These are phyloP conservation scores for Lasiodiplodia hormozganensis DNA, from an alignment of 2,329 filamentous ascomycete species.

Conservation along the genomic window DNA sequence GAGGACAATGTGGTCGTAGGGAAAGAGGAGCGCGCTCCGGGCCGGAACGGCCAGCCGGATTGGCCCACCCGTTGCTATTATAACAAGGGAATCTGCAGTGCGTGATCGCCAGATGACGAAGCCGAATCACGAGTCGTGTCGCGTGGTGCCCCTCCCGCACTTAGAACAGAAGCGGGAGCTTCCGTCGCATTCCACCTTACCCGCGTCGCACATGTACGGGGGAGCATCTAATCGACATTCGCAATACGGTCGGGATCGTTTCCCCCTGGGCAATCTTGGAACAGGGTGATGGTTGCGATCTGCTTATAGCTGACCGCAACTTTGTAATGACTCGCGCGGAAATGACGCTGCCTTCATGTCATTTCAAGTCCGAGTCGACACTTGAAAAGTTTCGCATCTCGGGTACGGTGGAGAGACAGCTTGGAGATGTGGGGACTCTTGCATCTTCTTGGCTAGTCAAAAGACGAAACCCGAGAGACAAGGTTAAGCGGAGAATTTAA, in stretches of 20 bases:
- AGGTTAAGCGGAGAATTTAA: no score
- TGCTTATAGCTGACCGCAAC: conserved; percentile 20
- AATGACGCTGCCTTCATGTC: not conserved
- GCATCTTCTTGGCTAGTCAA: no score
- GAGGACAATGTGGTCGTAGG: not conserved
- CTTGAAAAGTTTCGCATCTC: no score
- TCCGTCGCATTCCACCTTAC: not conserved
- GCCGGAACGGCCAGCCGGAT: conserved; percentile 5
- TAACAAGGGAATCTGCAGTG: not conserved
- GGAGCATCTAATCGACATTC: conserved; percentile 34
- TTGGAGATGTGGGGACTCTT: no score
- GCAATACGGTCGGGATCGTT: not conserved
- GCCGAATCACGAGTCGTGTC: conserved; percentile 3
- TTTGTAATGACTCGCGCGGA: conserved; percentile 13
- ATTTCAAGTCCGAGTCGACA: no score
- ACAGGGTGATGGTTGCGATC: not conserved
- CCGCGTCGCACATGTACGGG: not conserved
- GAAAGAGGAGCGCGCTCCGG: not conserved
- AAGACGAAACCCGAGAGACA: no score
- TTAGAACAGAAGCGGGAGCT: not conserved
- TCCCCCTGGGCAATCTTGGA: conserved; percentile 1
- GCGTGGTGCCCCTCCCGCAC: not conserved
- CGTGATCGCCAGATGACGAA: conserved; percentile 1
- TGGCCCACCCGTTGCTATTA: conserved; percentile 8
- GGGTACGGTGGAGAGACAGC: no score